phyloP scores from a whole-genome alignment of 2,329 filamentous ascomycete species.

The Aspergillus floridensis region DNA sequence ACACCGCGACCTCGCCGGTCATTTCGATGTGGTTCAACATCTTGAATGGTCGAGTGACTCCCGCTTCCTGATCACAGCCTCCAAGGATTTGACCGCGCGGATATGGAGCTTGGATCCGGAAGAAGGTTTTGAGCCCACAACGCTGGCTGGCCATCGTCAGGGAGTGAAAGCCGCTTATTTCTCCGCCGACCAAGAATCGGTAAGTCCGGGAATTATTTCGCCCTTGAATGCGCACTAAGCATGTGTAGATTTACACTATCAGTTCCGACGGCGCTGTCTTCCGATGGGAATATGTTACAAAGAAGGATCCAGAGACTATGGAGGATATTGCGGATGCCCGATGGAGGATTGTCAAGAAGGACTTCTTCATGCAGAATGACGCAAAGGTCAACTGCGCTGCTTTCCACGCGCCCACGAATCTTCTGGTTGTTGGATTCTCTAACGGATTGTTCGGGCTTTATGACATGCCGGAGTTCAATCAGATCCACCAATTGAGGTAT shows the following conservation, averaged over 20 bases:
- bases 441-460: constrained; percentile 92
- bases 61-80: constrained; percentile 87
- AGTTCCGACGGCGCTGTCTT: constrained; percentile 98
- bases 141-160: constrained; percentile 86
- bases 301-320: constrained; percentile 59
- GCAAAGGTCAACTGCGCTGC: constrained; percentile 85
- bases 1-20: constrained; percentile 79
- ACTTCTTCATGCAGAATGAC: constrained; percentile 92
- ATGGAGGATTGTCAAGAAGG: constrained; percentile 86
- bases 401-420: constrained; percentile 79
- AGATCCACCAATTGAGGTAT: constrained; percentile 75
- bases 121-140: constrained; percentile 84
- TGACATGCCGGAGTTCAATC: constrained; percentile 92
- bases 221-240: constrained; percentile 14
- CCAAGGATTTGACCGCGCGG: constrained; percentile 85
- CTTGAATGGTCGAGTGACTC: constrained; percentile 97
- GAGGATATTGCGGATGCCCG: constrained; percentile 67
- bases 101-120: constrained; percentile 93
- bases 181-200: constrained; percentile 83
- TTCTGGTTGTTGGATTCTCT: constrained; percentile 96
- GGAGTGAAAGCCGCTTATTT: constrained; percentile 95
- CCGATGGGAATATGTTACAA: constrained; percentile 77
- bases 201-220: constrained; percentile 27
- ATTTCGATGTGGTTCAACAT: constrained; percentile 81
- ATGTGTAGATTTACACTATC: constrained; percentile 73